Evolutionary conservation across 768 basidiomycete genomes (phyloP).

Genomic region (Cyclocybe cylindracea): DNA sequence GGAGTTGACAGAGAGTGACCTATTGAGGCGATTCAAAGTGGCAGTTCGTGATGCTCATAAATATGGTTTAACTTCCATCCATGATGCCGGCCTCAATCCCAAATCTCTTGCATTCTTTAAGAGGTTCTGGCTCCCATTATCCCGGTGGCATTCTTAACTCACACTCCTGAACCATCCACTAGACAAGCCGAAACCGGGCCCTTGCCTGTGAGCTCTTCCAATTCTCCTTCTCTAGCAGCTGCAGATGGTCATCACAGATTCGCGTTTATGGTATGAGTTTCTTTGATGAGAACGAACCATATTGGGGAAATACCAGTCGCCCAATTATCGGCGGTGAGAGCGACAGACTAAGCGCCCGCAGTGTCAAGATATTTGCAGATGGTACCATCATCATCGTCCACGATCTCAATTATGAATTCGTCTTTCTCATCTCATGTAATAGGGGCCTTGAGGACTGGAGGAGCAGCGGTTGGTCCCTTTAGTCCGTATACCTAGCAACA

Average conservation of each 20-base stretch:
- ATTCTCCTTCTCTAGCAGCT: neutral
- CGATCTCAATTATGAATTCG: slow-evolving; percentile 1
- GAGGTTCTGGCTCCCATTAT: slow-evolving; percentile 38
- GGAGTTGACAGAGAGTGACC: slow-evolving; percentile 59
- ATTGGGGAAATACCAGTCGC: slow-evolving; percentile 70
- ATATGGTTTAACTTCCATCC: slow-evolving; percentile 78
- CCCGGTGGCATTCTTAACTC: neutral
- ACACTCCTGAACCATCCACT: slow-evolving; percentile 2
- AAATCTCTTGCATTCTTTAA: slow-evolving; percentile 74
- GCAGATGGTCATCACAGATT: slow-evolving; percentile 42
- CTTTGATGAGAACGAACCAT: slow-evolving; percentile 64
- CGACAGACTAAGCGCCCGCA: slow-evolving; percentile 67
- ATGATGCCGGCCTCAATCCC: slow-evolving; percentile 80
- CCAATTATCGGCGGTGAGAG: slow-evolving; percentile 59
- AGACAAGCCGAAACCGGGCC: slow-evolving; percentile 63
- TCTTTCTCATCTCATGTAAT: slow-evolving; percentile 5
- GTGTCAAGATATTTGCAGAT: slow-evolving; percentile 79
- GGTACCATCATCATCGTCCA: slow-evolving; percentile 36
- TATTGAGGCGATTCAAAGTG: slow-evolving; percentile 58
- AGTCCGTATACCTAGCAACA: neutral
- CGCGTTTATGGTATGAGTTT: slow-evolving; percentile 79
- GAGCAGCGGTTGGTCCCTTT: slow-evolving; percentile 67
- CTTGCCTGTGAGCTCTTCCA: slow-evolving; percentile 52
- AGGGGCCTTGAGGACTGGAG: slow-evolving; percentile 89
- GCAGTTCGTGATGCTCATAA: slow-evolving; percentile 69